Evolutionary conservation across 345 rosid species (phyloP), one percentile per base, ranked within the genome.

Genomic region (Raphanus sativus): DNA sequence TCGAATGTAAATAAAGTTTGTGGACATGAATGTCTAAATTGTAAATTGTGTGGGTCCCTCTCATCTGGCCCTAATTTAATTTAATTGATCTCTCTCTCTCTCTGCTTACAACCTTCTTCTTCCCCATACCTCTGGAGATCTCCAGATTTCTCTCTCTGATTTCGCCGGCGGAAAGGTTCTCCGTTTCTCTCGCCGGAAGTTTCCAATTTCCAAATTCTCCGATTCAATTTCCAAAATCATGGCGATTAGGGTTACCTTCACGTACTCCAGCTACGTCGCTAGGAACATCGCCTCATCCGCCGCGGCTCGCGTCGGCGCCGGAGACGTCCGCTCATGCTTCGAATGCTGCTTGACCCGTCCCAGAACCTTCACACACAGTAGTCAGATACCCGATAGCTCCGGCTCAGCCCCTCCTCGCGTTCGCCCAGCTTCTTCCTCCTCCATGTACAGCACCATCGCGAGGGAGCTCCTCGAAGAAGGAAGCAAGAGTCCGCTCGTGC

Each of bases 221-320:
- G 52, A 8, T 17, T 11, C 28, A 64, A 73, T 74, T 8, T 83
- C 5, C 52, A 1, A 45, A 45, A 45, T 2, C 13, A 92, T 92
- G 98, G 97, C 98, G 75, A 76, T 93, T 38, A 88, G 94, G 21
- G 91, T 84, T 33, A 89, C 94, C 70, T 29, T 90, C 77, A 81
- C 83, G 29, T 89, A 73, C 86, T 89, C 98, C 67, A 85, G 86
- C 81, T 89, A 84, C 77, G 84, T 81, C 30, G 94, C 90, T 71
- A 84, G 87, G 24, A 87, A 77, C 81, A 54, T 91, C 16, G 90
- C 89, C 70, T 50, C 87, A 50, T 71, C 87, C 67, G 86, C 92
- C 82, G 76, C 83, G 24, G 33, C 76, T 33, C 91, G 94, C 25
- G 79, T 80, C 25, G 83, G 89, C 24, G 75, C 67, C 73, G 81